These are phyloP conservation scores for Neoboletus brunneissimus DNA, from an alignment of 768 basidiomycete species.

Conservation along the genomic window DNA sequence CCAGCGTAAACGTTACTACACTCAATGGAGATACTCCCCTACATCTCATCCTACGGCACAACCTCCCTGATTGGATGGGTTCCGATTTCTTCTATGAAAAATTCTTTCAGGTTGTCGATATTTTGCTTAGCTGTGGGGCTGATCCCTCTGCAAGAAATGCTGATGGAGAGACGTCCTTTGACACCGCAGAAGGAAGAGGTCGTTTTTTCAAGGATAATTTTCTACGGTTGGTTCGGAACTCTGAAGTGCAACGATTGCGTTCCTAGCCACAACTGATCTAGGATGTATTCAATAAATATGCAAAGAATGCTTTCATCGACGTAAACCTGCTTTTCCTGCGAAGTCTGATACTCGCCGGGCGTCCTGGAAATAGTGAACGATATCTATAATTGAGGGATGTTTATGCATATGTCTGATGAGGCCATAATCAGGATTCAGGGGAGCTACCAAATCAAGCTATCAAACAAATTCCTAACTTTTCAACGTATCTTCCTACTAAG, in stretches of 20 bases:
- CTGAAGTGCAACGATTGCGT: too few species aligned
- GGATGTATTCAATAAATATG: too few species aligned
- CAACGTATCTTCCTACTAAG: neutral
- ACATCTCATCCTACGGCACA: neutral
- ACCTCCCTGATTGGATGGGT: neutral
- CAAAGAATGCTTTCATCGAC: too few species aligned
- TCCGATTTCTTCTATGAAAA: too few species aligned
- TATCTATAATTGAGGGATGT: too few species aligned
- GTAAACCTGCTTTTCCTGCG: too few species aligned
- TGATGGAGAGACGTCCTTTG: neutral
- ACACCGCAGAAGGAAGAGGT: neutral
- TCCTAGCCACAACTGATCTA: neutral
- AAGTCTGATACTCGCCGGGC: too few species aligned
- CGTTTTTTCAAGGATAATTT: constrained; percentile 1
- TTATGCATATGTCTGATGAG: too few species aligned
- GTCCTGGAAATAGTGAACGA: too few species aligned
- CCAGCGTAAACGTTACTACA: too few species aligned
- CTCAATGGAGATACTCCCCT: neutral
- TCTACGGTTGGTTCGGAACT: neutral
- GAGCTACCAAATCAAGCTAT: neutral
- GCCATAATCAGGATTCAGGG: too few species aligned
- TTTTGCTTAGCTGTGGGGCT: neutral
- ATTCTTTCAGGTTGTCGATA: neutral
- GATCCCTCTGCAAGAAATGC: neutral
- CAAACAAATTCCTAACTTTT: neutral